Evolutionary conservation across 2,329 filamentous ascomycete species (phyloP), one percentile per base, ranked within the genome.

Genomic region (Ophiostoma novo-ulmi): DNA sequence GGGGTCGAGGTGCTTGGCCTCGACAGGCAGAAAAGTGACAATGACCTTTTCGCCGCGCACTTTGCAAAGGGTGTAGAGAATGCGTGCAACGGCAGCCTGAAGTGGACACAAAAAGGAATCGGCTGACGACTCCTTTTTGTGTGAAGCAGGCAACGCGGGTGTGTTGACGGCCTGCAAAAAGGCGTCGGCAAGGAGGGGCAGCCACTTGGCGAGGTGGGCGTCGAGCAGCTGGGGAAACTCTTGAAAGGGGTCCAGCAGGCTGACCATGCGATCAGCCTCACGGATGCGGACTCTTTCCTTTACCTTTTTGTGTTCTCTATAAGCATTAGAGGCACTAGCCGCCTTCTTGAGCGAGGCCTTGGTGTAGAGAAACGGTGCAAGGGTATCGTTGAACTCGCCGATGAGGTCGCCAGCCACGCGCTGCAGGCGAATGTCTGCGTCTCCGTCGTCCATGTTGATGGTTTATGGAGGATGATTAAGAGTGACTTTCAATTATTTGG

Each of bases 141-240:
- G 20, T 3, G 17, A 48, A 2, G n/a, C 26, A 2, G 65, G n/a
- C 65, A 39, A n/a, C 14, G 35, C 36, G 8, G 31, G 35, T 22
- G 63, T 17, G 38, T 44, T n/a, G 36, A 72, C 70, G 11, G 73
- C 88, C 70, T 88, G 86, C 26, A 97, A 81, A 76, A 94, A 96
- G 22, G 91, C 90, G 76, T 89, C 85, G 36, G 92, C 88, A 48
- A 98, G 83, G 58, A 87, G 82, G 35, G 92, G 90, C 68, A 98
- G 83, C 79, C 96, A 88, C 73, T 81, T 85, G 68, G 91, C 88
- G 61, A 99, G 84, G 78, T 94, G 87, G 11, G 92, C 88, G 80
- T 99, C 95, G 36, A 99, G 86, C 55, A 98, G 85, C 78, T 99
- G 95, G 22, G 95, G 95, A 74, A 96, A 90, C 82, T 97, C 94